Conservation (phyloP, 164 flowering plant species). For the Magnolia officinalis region DNA sequence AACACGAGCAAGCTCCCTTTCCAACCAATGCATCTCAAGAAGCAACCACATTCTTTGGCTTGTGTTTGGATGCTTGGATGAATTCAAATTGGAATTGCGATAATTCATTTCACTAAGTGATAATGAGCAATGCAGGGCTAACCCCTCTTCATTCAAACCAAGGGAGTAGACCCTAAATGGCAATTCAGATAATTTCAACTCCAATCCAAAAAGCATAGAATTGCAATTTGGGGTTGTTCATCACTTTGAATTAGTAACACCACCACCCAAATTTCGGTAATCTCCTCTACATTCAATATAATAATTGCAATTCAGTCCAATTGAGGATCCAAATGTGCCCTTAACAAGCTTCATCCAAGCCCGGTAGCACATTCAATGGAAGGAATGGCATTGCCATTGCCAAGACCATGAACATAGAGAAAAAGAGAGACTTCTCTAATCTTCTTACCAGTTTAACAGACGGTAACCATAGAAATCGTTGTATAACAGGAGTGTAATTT, state of each 20-base stretch:
- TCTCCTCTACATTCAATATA: neutral
- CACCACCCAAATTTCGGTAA: neutral
- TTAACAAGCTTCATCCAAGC: neutral
- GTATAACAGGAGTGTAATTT: neutral
- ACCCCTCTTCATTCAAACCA: neutral
- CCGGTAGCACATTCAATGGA: neutral
- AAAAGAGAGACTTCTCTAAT: constrained; percentile 1
- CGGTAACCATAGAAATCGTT: neutral
- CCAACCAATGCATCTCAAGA: neutral
- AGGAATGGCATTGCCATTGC: neutral
- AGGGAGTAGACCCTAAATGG: neutral
- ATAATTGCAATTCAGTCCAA: neutral
- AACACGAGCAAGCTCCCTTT: no score
- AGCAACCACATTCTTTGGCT: neutral
- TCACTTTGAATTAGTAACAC: neutral
- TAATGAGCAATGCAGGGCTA: neutral
- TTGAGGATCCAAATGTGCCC: neutral
- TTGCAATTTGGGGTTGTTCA: neutral
- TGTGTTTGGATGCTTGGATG: neutral
- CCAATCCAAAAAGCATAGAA: neutral
- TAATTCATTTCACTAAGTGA: neutral
- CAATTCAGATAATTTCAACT: neutral
- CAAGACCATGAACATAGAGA: neutral
- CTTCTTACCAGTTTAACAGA: neutral
- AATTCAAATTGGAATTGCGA: neutral